phyloP scores from a whole-genome alignment of 495 filamentous ascomycete genomes.

The Penicillium steckii region DNA sequence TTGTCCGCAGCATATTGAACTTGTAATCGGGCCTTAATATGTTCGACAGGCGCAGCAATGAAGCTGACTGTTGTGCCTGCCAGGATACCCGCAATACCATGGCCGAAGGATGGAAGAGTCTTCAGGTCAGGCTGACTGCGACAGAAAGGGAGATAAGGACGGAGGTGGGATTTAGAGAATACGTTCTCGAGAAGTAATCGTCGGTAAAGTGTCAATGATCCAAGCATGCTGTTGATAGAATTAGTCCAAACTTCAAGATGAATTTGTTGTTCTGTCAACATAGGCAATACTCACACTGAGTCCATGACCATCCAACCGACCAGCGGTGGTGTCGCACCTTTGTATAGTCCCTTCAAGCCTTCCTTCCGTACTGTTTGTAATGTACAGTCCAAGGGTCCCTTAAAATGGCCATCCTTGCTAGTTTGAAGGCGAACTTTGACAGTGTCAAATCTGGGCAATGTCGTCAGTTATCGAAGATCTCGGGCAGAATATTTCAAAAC shows the following conservation, averaged over 20 bases:
- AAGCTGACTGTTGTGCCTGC: constrained; percentile 89
- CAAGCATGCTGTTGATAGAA: constrained; percentile 66
- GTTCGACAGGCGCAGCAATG: constrained; percentile 91
- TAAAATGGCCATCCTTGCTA: constrained; percentile 71
- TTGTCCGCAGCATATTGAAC: constrained; percentile 84
- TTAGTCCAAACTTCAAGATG: background rate
- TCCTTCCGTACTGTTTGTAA: constrained; percentile 78
- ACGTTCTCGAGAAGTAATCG: constrained; percentile 74
- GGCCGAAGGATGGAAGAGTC: constrained; percentile 73
- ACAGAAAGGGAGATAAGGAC: constrained; percentile 33
- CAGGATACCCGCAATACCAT: constrained; percentile 82
- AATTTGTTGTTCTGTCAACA: background rate
- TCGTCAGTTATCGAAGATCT: constrained; percentile 9
- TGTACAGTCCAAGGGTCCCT: constrained; percentile 83
- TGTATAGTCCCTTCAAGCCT: constrained; percentile 77
- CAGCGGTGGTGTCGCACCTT: constrained; percentile 83
- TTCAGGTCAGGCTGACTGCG: constrained; percentile 28
- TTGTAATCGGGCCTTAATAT: constrained; percentile 91
- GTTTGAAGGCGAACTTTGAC: constrained; percentile 96
- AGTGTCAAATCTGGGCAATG: constrained; percentile 70
- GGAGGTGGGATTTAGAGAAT: constrained; percentile 59
- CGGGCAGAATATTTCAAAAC: background rate
- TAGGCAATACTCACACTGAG: constrained; percentile 55
- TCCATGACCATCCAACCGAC: constrained; percentile 99
- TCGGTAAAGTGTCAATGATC: constrained; percentile 85